Base-by-base conservation (phyloP, 1,284 basidiomycete species). In the Paramarasmius palmivorus region DNA sequence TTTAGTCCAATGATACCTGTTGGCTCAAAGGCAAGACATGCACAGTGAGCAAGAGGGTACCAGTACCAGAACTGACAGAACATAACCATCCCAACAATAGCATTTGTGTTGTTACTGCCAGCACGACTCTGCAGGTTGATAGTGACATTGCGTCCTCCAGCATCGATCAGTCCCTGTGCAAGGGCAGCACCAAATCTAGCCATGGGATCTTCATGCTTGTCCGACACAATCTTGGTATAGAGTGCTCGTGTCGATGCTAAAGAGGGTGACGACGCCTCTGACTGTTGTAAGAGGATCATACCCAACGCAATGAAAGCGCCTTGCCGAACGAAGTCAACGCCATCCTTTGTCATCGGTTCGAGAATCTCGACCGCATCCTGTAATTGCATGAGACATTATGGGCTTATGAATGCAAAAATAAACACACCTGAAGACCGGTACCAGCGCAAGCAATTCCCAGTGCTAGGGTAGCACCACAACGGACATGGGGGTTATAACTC, bases 61-160 rank as follows among this genome's bases (percentile, higher is more conserved):
- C 95, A 98, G 69, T 98, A 98, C 95, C 95, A 98, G 74, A 98
- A 98, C 69, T 98, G 95, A 64, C 90, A 93, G 75, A 98, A 98
- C 65, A 98, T 72, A 15, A 90, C 86, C 91, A 98, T 95, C 25
- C 95, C 95, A 37, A 98, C 93, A 57, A 98, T 92, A 2, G 95
- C 93, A 53, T 83, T 91, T 62, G 93, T 95, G 69, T 97, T 95
- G 61, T 81, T 82, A 59, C 89, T 95, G 4, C 95, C 95, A 4
- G 92, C 93, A 57, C 92, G 85, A 64, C 92, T 96, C 67, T 94
- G 90, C 52, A 98, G 75, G 63, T 87, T 93, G 64, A 98, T 93
- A 8, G 93, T 97, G 54, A 92, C 92, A 67, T 98, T 98, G 48
- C 95, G 81, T 38, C 95, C 95, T 55, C 95, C 95, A 36, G 95